A percentile compares a stretch with the other conserved stretches of the same genome.
These are phyloP conservation scores for Aurinia saxatilis DNA, from an alignment of 345 rosid species.

Conservation along the genomic window DNA sequence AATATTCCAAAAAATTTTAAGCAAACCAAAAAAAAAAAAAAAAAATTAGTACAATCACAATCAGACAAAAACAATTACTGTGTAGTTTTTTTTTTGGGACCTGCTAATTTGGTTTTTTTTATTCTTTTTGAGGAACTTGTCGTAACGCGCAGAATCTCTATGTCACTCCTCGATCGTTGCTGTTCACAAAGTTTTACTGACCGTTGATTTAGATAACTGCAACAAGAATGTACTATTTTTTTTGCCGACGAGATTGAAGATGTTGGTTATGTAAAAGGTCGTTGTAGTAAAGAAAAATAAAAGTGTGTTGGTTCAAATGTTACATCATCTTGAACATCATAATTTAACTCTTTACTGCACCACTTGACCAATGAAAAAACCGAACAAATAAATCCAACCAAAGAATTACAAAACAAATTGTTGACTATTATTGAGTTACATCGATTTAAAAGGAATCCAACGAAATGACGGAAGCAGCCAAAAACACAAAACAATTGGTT, in stretches of 20 bases:
- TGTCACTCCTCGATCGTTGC: constrained; percentile 4
- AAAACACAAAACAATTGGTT: too few relatives aligned
- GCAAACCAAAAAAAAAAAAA: not conserved
- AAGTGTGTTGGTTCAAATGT: not conserved
- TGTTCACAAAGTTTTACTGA: not conserved
- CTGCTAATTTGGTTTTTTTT: not conserved
- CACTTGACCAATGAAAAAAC: too few relatives aligned
- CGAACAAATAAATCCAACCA: too few relatives aligned
- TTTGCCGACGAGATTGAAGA: too few relatives aligned
- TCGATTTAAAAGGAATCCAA: constrained; percentile 26
- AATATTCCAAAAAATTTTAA: constrained; percentile 2
- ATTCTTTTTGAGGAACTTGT: constrained; percentile 3
- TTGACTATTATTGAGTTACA: too few relatives aligned
- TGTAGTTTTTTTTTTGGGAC: constrained; percentile 11
- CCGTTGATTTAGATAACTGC: not conserved
- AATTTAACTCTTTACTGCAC: too few relatives aligned
- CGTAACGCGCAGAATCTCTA: constrained; percentile 14
- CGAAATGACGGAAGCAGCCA: constrained; percentile 18
- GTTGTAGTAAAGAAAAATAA: not conserved
- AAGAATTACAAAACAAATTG: too few relatives aligned
- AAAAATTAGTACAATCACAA: not conserved
- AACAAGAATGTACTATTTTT: not conserved
- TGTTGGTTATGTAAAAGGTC: not conserved
- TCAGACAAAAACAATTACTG: constrained; percentile 2
- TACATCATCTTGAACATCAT: not conserved